A percentile compares a stretch with the other conserved stretches of the same genome.
These are phyloP conservation scores for Seiridium cupressi DNA, from an alignment of 2,329 filamentous ascomycete species.

Conservation along the genomic window DNA sequence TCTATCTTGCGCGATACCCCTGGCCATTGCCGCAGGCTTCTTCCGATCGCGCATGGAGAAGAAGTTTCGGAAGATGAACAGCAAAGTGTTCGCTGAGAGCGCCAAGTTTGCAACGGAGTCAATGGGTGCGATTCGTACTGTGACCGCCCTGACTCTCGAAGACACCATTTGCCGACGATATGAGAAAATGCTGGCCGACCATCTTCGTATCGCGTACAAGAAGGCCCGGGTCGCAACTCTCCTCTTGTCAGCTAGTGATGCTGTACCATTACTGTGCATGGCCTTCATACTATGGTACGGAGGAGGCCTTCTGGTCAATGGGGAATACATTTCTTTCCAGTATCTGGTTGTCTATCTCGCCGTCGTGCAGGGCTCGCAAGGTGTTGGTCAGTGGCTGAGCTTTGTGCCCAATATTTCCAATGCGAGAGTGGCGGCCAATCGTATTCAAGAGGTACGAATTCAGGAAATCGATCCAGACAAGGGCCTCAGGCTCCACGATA, in stretches of 20 bases:
- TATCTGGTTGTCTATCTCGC: slow-evolving; percentile 65
- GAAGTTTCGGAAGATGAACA: slow-evolving; percentile 46
- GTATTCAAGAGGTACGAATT: slow-evolving; percentile 49
- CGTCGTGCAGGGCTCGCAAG: slow-evolving; percentile 59
- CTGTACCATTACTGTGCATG: slow-evolving; percentile 40
- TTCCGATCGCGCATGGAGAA: slow-evolving; percentile 28
- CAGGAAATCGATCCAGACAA: slow-evolving; percentile 29
- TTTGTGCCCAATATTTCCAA: slow-evolving; percentile 65
- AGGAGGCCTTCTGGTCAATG: slow-evolving; percentile 53
- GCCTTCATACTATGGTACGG: slow-evolving; percentile 49
- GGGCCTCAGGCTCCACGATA: slow-evolving; percentile 26
- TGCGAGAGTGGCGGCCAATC: slow-evolving; percentile 56
- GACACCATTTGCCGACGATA: slow-evolving; percentile 63
- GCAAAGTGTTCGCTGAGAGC: slow-evolving; percentile 66
- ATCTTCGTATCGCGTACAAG: slow-evolving; percentile 58
- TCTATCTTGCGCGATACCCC: slow-evolving; percentile 56
- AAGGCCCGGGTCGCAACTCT: slow-evolving; percentile 65
- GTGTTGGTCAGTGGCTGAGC: slow-evolving; percentile 65
- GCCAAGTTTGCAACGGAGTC: slow-evolving; percentile 74
- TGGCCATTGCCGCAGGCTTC: slow-evolving; percentile 45
- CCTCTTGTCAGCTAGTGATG: slow-evolving; percentile 66
- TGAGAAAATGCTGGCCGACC: slow-evolving; percentile 52
- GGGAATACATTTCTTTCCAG: slow-evolving; percentile 45
- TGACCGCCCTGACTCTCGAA: slow-evolving; percentile 68
- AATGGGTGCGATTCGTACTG: slow-evolving; percentile 71